Conservation (phyloP, 225 moss, liverwort and hornwort genomes). For the Thuidium tamariscinum region DNA sequence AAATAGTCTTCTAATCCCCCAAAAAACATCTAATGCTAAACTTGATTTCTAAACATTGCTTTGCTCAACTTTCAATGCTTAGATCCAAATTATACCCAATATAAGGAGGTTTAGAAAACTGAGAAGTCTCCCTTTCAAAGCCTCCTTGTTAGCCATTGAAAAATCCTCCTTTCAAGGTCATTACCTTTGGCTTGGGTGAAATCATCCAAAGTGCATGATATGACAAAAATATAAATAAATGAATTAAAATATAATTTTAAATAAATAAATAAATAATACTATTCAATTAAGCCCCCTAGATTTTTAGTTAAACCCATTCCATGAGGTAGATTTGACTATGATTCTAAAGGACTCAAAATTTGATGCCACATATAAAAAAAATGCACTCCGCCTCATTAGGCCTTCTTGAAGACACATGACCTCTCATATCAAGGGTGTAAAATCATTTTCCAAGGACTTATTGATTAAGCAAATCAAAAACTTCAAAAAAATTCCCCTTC, state of each 20-base stretch:
- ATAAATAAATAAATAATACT: background rate
- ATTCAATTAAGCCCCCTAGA: background rate
- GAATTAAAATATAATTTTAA: too few relatives aligned
- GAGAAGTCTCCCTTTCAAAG: rapidly evolving
- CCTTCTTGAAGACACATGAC: background rate
- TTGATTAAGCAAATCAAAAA: background rate
- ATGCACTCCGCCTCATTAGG: background rate
- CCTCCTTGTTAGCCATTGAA: background rate
- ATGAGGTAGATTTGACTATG: background rate
- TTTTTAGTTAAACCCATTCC: rapidly evolving
- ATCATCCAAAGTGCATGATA: background rate
- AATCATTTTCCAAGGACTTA: background rate
- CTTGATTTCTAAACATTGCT: background rate
- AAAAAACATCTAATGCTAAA: too few relatives aligned
- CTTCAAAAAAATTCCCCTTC: background rate
- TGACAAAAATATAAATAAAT: too few relatives aligned
- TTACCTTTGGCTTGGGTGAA: background rate
- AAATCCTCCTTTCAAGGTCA: background rate
- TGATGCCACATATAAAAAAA: background rate
- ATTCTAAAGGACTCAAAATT: background rate
- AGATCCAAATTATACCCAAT: rapidly evolving
- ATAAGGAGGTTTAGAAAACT: too few relatives aligned
- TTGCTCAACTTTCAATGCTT: background rate
- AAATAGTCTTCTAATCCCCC: too few relatives aligned
- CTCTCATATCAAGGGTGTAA: background rate